Evolutionary conservation across 805 yeast genomes (phyloP), one percentile per base, ranked within the genome.

Genomic region (Schwanniomyces occidentalis): DNA sequence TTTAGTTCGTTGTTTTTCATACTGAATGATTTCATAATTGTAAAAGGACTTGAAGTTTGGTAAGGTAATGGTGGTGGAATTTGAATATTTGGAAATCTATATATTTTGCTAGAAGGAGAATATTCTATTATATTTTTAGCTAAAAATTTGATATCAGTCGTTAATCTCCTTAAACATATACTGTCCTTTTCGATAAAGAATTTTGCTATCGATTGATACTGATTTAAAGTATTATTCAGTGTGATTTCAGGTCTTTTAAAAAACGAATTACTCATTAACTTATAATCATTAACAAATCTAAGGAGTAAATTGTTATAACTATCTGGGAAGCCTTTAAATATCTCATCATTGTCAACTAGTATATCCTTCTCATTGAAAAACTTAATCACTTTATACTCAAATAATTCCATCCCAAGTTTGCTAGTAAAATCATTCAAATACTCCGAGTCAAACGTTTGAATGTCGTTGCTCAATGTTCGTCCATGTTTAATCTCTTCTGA

Each of bases 331-430:
- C 32, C 25, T 9, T 26, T 22, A 42, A 45, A 38, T 12, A 40
- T 25, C 16, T 31, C 18, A 7, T 32, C 30, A 15, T 41, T 41
- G n/a, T 38, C 28, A 4, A 30, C 24, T 6, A 46, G 21, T 4
- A 48, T 21, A 5, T 41, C 36, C 12, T 29, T 34, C 17, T 46
- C 41, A 25, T 48, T 48, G n/a, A 48, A 24, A 16, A 28, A 36
- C 12, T 33, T 27, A 13, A 45, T 22, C 4, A 45, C 29, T 12
- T 37, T 37, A 24, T 45, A 48, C 19, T 39, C 37, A 16, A 45
- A 41, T 3, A 48, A 18, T 13, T 46, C 46, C 31, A 37, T 34
- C 4, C 54, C 54, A 12, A 41, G 24, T 7, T 27, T 23, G 4
- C 40, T 32, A 8, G 37, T 23, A 20, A 27, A 32, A 12, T 15